Evolutionary conservation across 1,284 basidiomycete species (phyloP).

Genomic region (Porodaedalea pini): DNA sequence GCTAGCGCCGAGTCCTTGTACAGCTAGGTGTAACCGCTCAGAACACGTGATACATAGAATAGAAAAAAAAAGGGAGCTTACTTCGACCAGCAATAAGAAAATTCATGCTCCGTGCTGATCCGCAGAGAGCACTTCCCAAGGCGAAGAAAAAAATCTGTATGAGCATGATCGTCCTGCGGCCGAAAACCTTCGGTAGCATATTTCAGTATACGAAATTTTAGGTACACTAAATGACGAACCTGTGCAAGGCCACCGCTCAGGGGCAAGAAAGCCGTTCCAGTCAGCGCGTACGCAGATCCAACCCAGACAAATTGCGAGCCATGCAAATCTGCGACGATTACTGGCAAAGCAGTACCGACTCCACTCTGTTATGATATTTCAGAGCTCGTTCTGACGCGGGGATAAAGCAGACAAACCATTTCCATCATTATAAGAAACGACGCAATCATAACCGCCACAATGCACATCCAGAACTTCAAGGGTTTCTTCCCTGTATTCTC

Average conservation of each 20-base stretch:
- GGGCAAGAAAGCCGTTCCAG: conserved; percentile 26
- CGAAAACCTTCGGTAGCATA: conserved; percentile 29
- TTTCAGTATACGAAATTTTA: not conserved
- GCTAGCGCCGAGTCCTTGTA: conserved; percentile 35
- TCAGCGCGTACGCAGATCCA: conserved; percentile 28
- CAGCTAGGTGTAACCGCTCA: conserved; percentile 17
- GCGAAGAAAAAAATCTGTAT: conserved; percentile 35
- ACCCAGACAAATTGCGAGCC: conserved; percentile 28
- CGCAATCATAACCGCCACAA: conserved; percentile 13
- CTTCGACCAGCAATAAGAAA: conserved; percentile 41
- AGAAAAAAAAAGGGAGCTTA: conserved; percentile 1
- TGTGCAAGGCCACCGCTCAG: conserved; percentile 24
- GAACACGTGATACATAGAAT: not conserved
- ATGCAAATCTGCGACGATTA: conserved; percentile 24
- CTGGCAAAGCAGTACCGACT: conserved; percentile 24
- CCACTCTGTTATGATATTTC: not conserved
- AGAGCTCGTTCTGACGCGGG: not conserved
- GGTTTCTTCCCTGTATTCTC: too few relatives aligned
- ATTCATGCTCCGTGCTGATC: conserved; percentile 39
- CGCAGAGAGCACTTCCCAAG: conserved; percentile 38
- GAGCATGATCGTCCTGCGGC: conserved; percentile 36
- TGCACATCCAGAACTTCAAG: conserved; percentile 22
- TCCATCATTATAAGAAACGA: conserved; percentile 17
- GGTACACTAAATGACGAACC: conserved; percentile 14
- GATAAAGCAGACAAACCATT: conserved; percentile 9